Conservation (phyloP, 352 stramenopile genomes). For the Globisporangium middletonii region DNA sequence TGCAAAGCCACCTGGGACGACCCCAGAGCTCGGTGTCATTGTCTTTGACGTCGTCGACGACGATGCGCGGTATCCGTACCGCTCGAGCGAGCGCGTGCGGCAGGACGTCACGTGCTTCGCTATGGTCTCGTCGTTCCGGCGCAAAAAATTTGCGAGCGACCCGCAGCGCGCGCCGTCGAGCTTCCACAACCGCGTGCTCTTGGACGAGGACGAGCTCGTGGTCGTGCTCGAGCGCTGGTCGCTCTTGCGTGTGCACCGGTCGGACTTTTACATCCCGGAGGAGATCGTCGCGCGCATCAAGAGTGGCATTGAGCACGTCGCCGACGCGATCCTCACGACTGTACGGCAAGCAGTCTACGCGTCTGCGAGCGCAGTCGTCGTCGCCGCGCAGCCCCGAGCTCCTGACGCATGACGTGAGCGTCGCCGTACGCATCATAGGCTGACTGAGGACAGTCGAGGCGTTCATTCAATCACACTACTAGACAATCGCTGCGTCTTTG, state of each 20-base stretch:
- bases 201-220: constrained; percentile 10
- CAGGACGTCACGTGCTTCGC: constrained; percentile 14
- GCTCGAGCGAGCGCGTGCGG: constrained; percentile 8
- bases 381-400: too few relatives aligned
- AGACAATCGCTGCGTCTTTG: constrained; percentile 2
- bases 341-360: constrained; percentile 7
- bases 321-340: constrained; percentile 10
- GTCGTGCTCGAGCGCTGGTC: constrained; percentile 15
- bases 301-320: constrained; percentile 7
- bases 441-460: too few relatives aligned
- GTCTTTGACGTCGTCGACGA: constrained; percentile 15
- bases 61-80: constrained; percentile 15
- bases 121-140: constrained; percentile 11
- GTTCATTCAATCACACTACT: not conserved
- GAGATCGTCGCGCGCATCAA: constrained; percentile 8
- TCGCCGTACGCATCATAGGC: not conserved
- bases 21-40: constrained; percentile 6
- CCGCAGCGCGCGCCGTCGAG: not conserved
- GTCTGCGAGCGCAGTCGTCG: not conserved
- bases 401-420: too few relatives aligned
- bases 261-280: constrained; percentile 6
- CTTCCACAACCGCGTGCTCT: not conserved
- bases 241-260: constrained; percentile 10
- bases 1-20: too few relatives aligned
- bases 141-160: constrained; percentile 3